A percentile compares a stretch with the other conserved stretches of the same genome.
These are phyloP conservation scores for Ophiostoma quercus DNA, from an alignment of 2,329 filamentous ascomycete genomes.

Conservation along the genomic window DNA sequence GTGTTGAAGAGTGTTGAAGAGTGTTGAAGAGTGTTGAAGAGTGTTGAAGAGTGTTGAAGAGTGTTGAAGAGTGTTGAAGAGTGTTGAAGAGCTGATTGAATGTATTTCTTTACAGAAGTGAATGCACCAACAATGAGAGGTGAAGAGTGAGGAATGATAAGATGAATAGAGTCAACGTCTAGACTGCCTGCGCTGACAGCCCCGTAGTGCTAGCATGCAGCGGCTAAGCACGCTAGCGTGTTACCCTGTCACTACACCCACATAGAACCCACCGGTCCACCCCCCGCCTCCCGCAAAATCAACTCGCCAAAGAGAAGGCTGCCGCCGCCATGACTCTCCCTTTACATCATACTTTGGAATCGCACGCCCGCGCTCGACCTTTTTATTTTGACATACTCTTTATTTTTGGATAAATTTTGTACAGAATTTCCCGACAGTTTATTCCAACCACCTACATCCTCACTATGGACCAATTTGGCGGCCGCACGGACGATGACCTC, in stretches of 20 bases:
- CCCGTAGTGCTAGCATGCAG: neutral
- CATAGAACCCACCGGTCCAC: neutral
- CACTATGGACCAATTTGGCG: conserved; percentile 56
- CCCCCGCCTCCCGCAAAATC: conserved; percentile 17
- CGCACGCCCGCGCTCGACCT: neutral
- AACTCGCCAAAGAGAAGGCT: neutral
- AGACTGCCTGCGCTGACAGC: neutral
- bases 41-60: conserved; percentile 29
- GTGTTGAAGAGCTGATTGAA: too few relatives aligned
- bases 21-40: conserved; percentile 35
- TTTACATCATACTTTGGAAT: neutral
- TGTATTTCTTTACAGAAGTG: too few relatives aligned
- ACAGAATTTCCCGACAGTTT: too few relatives aligned
- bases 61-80: conserved; percentile 32
- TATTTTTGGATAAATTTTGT: neutral
- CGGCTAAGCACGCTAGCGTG: neutral
- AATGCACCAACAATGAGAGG: too few relatives aligned
- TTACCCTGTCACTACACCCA: neutral
- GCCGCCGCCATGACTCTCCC: neutral
- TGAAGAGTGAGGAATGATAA: neutral
- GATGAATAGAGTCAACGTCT: neutral
- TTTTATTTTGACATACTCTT: too few relatives aligned
- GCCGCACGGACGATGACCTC: conserved; percentile 57
- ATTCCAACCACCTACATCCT: neutral
- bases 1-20: conserved; percentile 32